A percentile compares a stretch with the other conserved stretches of the same genome.
phyloP scores from a whole-genome alignment of 352 stramenopile genomes.

The Pythium dissotocum region DNA sequence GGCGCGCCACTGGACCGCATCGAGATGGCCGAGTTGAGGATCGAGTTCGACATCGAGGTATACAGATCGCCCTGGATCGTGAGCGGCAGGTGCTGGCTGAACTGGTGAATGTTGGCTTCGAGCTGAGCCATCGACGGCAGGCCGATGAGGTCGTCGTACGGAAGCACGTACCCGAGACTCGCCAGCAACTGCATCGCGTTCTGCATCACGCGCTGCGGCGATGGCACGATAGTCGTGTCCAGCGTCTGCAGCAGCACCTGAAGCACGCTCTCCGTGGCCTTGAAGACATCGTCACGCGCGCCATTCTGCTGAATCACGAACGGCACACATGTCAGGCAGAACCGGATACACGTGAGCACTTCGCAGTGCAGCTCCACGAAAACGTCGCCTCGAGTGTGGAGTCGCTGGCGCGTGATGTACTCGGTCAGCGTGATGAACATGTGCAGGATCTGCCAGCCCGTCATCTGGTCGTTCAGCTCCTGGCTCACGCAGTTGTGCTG shows the following conservation, averaged over 20 bases:
- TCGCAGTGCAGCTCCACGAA: constrained; percentile 32
- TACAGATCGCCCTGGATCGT: constrained; percentile 78
- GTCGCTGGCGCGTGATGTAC: constrained; percentile 29
- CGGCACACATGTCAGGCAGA: constrained; percentile 33
- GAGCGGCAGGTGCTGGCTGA: constrained; percentile 68
- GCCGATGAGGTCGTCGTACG: constrained; percentile 66
- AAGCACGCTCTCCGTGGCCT: constrained; percentile 28
- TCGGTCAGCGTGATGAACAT: constrained; percentile 33
- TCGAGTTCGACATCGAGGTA: constrained; percentile 78
- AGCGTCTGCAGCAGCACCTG: constrained; percentile 33
- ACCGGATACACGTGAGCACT: constrained; percentile 26
- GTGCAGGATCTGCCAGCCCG: constrained; percentile 32
- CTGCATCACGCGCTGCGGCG: constrained; percentile 33
- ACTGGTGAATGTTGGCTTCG: constrained; percentile 68
- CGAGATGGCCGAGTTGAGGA: constrained; percentile 76
- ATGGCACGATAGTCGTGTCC: constrained; percentile 39
- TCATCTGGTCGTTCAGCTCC: constrained; percentile 28
- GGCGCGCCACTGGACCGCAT: constrained; percentile 34
- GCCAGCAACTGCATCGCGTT: constrained; percentile 36
- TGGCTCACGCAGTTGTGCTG: constrained; percentile 34
- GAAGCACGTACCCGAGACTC: constrained; percentile 33
- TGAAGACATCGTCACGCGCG: constrained; percentile 25
- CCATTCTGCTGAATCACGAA: constrained; percentile 29
- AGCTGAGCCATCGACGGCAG: constrained; percentile 74
- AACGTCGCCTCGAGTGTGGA: constrained; percentile 29